Percentiles rank a stretch among this genome's conserved stretches.
Evolutionary conservation across 148 eudicot species (phyloP).

Genomic region (Persicaria tinctoria): DNA sequence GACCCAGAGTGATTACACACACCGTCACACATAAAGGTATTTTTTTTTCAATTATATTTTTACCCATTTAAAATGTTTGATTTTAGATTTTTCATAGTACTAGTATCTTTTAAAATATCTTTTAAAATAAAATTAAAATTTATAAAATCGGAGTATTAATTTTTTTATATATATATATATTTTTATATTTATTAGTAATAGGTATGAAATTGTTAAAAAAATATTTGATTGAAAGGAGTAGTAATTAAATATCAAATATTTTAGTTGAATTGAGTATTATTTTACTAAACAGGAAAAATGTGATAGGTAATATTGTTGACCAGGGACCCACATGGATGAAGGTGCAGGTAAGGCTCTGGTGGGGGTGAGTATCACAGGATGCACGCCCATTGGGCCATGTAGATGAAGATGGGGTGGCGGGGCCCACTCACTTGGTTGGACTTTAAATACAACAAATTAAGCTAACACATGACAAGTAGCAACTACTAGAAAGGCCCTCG

Average conservation of each 20-base stretch:
- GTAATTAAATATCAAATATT: too few species aligned
- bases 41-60: too few species aligned
- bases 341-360: conserved; percentile 8
- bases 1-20: not conserved
- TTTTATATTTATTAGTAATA: too few species aligned
- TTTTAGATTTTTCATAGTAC: too few species aligned
- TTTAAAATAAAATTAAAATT: too few species aligned
- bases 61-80: too few species aligned
- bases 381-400: not conserved
- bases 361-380: conserved; percentile 10
- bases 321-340: not conserved
- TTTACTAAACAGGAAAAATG: not conserved
- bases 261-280: too few species aligned
- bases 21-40: not conserved
- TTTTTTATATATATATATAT: too few species aligned
- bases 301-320: not conserved
- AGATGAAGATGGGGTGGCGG: not conserved
- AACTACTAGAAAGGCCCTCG: too few species aligned
- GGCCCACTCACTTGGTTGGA: conserved; percentile 11
- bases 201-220: not conserved
- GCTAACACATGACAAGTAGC: not conserved
- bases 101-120: too few species aligned
- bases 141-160: too few species aligned
- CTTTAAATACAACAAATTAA: not conserved
- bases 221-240: not conserved